A percentile compares a stretch with the other conserved stretches of the same genome.
phyloP scores from a whole-genome alignment of 768 basidiomycete genomes.

The Trametes meyenii region DNA sequence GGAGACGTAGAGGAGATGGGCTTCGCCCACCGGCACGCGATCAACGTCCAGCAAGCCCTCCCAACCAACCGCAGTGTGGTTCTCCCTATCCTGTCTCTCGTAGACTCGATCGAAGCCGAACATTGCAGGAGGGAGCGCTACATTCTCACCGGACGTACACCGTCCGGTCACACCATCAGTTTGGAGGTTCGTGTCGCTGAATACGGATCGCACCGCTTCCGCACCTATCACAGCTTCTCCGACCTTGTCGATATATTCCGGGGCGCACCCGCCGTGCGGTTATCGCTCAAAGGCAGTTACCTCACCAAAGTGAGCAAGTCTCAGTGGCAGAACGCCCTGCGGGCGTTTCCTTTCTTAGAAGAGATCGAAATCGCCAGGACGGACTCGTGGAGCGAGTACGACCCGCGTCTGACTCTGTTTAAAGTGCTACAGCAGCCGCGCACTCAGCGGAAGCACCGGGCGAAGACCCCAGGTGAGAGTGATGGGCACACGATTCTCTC shows the following conservation, averaged over 20 bases:
- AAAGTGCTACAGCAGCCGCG: not conserved
- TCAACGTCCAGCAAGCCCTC: not conserved
- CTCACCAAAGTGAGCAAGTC: not conserved
- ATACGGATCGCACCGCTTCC: not conserved
- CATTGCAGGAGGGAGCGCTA: not conserved
- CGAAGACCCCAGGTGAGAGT: too few relatives aligned
- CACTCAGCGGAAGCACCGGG: too few relatives aligned
- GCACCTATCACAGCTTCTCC: not conserved
- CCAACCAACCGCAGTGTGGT: not conserved
- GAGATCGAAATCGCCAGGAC: not conserved
- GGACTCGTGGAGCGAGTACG: not conserved
- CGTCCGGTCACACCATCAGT: not conserved
- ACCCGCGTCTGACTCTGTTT: not conserved
- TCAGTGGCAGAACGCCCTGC: not conserved
- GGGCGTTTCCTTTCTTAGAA: not conserved
- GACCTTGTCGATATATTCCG: not conserved
- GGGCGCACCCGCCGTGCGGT: not conserved
- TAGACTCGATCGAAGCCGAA: not conserved
- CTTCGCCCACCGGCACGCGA: too few relatives aligned
- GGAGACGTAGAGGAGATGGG: not conserved
- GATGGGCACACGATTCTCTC: not conserved
- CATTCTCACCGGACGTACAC: not conserved
- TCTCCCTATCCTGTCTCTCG: not conserved
- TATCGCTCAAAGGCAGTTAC: not conserved
- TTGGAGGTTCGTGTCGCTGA: not conserved